Base-by-base conservation (phyloP, 164 flowering plant species). In the Vitis rotundifolia region DNA sequence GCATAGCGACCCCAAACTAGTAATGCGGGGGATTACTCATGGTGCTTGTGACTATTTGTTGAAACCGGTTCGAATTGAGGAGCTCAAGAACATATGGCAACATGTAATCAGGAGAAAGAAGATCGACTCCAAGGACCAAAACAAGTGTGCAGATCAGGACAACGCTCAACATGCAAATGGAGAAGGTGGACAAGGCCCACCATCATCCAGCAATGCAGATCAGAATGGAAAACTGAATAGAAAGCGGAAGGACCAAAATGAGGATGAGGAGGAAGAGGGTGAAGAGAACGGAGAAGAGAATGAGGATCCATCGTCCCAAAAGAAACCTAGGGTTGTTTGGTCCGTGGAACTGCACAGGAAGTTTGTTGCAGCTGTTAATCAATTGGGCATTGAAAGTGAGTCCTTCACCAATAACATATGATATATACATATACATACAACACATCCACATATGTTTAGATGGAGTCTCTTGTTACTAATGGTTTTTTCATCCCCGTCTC, bases 31-130 rank as follows among this genome's bases (percentile, higher is more conserved):
- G 53, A 80, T 95, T 66, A 75, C 82, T 2, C 95, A 95, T 77
- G 99, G 99, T 51, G 98, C 99, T 37, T 81, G 86, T 74, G 99
- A 95, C 77, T 95, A 92, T 77, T 76, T 95, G 78, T 61, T 92
- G 65, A 95, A 95, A 74, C 99, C 99, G 11, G 90, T 93, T 54
- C 77, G 99, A 57, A 67, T 87, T 22, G 96, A 95, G 78, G 97
- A 91, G 84, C 86, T 95, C 59, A 82, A 81, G 78, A 95, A 92
- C 76, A 90, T 95, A 65, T 95, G 99, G 99, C 99, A 95, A 73
- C 99, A 95, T 80, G 97, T 95, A 8, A 65, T 95, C 31, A 80
- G 98, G 74, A 89, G 71, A 77, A 89, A 80, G 78, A 90, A 78
- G 68, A 1, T 66, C 37, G 75, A 80, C 2, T 22, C 84, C 1